Conservation (phyloP, 2,329 filamentous ascomycete genomes). For the Hymenoscyphus linearis region DNA sequence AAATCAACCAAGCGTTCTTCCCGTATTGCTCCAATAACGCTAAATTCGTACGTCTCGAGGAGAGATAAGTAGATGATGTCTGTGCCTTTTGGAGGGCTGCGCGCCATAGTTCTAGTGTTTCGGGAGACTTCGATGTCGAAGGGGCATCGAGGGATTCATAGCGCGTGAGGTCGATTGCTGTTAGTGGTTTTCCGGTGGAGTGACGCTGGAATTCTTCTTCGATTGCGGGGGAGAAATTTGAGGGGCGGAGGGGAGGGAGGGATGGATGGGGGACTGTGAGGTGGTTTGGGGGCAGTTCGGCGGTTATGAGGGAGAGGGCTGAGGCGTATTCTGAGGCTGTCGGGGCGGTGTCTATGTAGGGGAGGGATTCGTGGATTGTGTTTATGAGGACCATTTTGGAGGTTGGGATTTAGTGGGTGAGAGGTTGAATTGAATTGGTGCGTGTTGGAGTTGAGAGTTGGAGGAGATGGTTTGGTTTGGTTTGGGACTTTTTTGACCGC, state of each 20-base stretch:
- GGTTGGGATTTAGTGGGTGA: not conserved
- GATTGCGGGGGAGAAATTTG: constrained; percentile 62
- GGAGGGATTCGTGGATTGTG: constrained; percentile 28
- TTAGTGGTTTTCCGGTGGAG: constrained; percentile 51
- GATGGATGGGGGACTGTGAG: constrained; percentile 41
- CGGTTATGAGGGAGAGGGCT: constrained; percentile 63
- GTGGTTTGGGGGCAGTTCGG: constrained; percentile 47
- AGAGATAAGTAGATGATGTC: constrained; percentile 52
- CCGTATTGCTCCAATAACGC: constrained; percentile 41
- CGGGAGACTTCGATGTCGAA: constrained; percentile 34
- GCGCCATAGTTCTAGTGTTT: constrained; percentile 12
- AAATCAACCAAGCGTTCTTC: constrained; percentile 86
- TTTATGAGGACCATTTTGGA: constrained; percentile 29
- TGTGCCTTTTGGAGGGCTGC: constrained; percentile 43
- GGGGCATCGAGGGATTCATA: constrained; percentile 73
- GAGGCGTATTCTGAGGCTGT: constrained; percentile 56
- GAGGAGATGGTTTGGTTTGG: not conserved
- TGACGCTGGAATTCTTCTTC: constrained; percentile 64
- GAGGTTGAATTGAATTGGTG: constrained; percentile 6
- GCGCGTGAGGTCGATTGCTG: constrained; percentile 67
- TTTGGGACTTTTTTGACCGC: not conserved
- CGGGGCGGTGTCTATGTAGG: constrained; percentile 69
- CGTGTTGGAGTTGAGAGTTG: not conserved
- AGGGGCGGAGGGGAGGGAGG: constrained; percentile 51
- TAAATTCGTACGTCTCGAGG: constrained; percentile 30